These are phyloP conservation scores for Abeoforma whisleri DNA, from an alignment of 78 protist species.

Conservation along the genomic window DNA sequence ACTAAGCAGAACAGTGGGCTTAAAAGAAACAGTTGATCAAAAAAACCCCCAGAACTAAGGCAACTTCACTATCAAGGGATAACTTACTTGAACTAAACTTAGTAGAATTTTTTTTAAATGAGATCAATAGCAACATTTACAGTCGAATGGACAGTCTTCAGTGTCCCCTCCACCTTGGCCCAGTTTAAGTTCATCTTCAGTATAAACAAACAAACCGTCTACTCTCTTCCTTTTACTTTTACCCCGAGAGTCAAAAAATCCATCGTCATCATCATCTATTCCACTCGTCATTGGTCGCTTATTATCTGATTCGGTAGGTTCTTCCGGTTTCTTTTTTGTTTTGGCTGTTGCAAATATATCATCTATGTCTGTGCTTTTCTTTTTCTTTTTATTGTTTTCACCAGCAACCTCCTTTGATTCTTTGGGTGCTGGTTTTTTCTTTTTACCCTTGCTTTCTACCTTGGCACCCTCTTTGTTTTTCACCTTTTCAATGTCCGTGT, in stretches of 20 bases:
- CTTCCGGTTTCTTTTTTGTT: neutral
- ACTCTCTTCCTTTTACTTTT: slow-evolving; percentile 10
- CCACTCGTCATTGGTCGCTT: neutral
- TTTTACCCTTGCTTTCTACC: too few relatives aligned
- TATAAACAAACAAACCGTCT: slow-evolving; percentile 1
- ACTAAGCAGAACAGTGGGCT: too few relatives aligned
- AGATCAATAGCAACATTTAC: slow-evolving; percentile 35
- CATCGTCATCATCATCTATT: slow-evolving; percentile 22
- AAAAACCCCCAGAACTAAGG: too few relatives aligned
- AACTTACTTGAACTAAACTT: too few relatives aligned
- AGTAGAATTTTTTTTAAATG: too few relatives aligned
- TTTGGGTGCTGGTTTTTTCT: too few relatives aligned
- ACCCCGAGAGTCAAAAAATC: slow-evolving; percentile 36
- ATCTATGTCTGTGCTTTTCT: neutral
- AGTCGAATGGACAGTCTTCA: slow-evolving; percentile 29
- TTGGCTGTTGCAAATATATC: slow-evolving; percentile 10
- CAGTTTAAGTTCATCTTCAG: slow-evolving; percentile 22
- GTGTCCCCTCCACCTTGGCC: neutral
- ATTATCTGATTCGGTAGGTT: slow-evolving; percentile 12
- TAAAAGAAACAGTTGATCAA: too few relatives aligned
- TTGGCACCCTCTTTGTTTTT: too few relatives aligned
- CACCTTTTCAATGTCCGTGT: too few relatives aligned
- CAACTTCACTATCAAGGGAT: too few relatives aligned
- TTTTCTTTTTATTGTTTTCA: neutral
- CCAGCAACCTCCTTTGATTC: too few relatives aligned